Evolutionary conservation across 139 green algal species (phyloP), one percentile per base, ranked within the genome.

Genomic region (Chlorella vulgaris): DNA sequence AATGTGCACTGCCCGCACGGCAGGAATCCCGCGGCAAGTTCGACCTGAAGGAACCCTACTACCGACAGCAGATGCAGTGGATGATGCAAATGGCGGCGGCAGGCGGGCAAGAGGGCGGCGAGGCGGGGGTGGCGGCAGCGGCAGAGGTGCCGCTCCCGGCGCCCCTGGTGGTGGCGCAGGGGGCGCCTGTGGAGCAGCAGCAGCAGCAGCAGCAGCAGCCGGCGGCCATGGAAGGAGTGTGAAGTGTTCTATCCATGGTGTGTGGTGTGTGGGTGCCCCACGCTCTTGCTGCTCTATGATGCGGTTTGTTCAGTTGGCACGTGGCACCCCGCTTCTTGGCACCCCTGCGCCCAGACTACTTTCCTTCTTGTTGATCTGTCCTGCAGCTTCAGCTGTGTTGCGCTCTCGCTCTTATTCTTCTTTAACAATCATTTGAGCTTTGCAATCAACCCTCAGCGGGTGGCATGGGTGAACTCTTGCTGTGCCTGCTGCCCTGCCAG

Each of bases 11-110:
- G 3, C 38, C 33, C 53, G 0, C 31, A n/a, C 13, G 7, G n/a
- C 65, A 83, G 60, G 65, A 55, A 33, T 80, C 35, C 18, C 26
- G 55, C 1, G 92, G 91, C n/a, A 88, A 88, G 62, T 94, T 93
- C 51, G 94, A 98, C 76, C 81, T 98, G 51, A 98, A 98, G 81
- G 94, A 98, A 81, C 94, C 94, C 0, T 97, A 96, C 86, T 98
- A 97, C 90, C 82, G 93, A 67, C 90, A 94, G 79, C 76, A 93
- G 35, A 69, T 66, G 50, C 78, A 83, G 51, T 83, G 78, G 78
- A 69, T 69, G 70, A 78, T 78, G 70, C 47, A 66, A 24, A 31
- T 69, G 74, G 55, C 74, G 40, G 39, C 36, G n/a, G 28, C 74
- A 62, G 38, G 28, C 0, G 36, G 38, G 0, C 39, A 2, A 2